These are phyloP conservation scores for Monosporascus sp. DNA, from an alignment of 2,329 filamentous ascomycete genomes.

Conservation along the genomic window DNA sequence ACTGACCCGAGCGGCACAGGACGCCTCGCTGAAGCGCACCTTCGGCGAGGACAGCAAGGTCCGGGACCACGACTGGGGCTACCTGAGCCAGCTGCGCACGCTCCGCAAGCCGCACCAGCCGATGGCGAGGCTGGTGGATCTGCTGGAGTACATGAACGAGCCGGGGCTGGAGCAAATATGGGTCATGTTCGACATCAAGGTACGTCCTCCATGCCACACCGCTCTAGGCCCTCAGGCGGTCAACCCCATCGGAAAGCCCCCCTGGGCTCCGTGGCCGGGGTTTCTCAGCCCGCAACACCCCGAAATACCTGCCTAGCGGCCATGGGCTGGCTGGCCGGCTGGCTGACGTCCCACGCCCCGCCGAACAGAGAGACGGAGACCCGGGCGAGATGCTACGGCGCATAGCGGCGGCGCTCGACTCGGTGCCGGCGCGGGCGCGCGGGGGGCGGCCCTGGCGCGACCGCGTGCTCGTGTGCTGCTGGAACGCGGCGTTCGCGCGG, in stretches of 20 bases:
- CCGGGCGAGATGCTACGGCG: slow-evolving; percentile 64
- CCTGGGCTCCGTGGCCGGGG: too few species aligned
- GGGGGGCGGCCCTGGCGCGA: slow-evolving; percentile 58
- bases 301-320: too few species aligned
- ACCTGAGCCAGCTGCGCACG: slow-evolving; percentile 64
- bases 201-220: slow-evolving; percentile 25
- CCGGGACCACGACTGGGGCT: slow-evolving; percentile 69
- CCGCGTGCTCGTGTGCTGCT: slow-evolving; percentile 74
- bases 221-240: too few species aligned
- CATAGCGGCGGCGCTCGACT: slow-evolving; percentile 58
- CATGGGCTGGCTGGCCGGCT: too few species aligned
- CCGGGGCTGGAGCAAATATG: slow-evolving; percentile 65
- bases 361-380: slow-evolving; percentile 58
- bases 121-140: slow-evolving; percentile 69
- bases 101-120: slow-evolving; percentile 59
- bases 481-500: slow-evolving; percentile 69
- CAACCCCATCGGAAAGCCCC: too few species aligned
- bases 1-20: slow-evolving; percentile 52
- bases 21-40: slow-evolving; percentile 71
- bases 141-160: slow-evolving; percentile 65
- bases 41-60: slow-evolving; percentile 71
- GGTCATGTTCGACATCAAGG: slow-evolving; percentile 86
- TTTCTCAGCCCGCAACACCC: too few species aligned
- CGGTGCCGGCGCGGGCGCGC: slow-evolving; percentile 32
- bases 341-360: background rate